Conservation (phyloP, 2,329 filamentous ascomycete species). For the Colletotrichum destructivum region DNA sequence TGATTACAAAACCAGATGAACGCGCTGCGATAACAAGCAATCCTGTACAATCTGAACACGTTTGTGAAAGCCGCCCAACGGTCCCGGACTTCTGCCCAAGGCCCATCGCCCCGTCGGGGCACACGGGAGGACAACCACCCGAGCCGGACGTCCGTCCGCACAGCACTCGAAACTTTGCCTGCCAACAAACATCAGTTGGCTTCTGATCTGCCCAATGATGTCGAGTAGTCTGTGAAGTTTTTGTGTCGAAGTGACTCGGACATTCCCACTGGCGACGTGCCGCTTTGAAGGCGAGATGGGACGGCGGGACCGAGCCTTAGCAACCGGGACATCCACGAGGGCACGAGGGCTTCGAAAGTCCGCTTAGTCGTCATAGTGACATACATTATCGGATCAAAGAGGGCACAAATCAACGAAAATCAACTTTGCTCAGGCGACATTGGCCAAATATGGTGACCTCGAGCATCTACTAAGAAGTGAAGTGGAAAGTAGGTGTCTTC, state of each 20-base stretch:
- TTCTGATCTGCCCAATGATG: slow-evolving; percentile 2
- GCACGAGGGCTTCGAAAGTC: slow-evolving; percentile 3
- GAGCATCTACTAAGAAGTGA: no score
- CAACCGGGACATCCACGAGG: background rate
- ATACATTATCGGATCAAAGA: fast-evolving
- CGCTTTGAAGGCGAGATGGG: slow-evolving; percentile 4
- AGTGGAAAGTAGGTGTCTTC: no score
- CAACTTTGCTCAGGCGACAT: background rate
- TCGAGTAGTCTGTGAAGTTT: background rate
- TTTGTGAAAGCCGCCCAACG: no score
- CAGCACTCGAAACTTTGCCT: background rate
- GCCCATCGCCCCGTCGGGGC: background rate
- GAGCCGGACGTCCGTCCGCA: slow-evolving; percentile 31
- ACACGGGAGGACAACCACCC: slow-evolving; percentile 15
- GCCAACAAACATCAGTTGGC: background rate
- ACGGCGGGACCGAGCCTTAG: slow-evolving; percentile 18
- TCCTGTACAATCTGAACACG: background rate
- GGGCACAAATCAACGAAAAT: no score
- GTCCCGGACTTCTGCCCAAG: background rate
- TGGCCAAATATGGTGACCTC: no score
- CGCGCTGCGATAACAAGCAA: no score
- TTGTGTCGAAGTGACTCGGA: background rate
- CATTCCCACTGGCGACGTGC: background rate
- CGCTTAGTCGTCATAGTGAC: background rate
- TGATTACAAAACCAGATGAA: background rate